Percentiles rank a stretch among this genome's conserved stretches.
Conservation (phyloP, 257 asterid species). For the Capsicum baccatum region DNA sequence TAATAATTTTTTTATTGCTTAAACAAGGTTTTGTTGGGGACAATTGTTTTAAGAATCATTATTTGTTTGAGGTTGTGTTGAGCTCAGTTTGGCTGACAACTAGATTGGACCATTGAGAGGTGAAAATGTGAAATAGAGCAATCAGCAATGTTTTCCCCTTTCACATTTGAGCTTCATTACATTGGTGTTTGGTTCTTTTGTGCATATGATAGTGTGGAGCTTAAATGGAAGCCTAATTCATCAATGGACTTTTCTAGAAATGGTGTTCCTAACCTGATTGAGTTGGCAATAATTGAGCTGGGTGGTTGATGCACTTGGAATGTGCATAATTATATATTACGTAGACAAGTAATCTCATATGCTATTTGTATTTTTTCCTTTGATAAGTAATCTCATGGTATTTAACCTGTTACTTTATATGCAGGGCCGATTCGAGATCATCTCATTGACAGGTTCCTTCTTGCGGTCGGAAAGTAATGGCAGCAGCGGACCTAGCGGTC, state of each 20-base stretch:
- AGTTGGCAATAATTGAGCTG: background rate
- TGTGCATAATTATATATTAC: background rate
- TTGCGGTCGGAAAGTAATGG: conserved; percentile 62
- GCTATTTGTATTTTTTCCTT: background rate
- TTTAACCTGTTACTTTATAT: conserved; percentile 1
- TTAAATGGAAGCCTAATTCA: background rate
- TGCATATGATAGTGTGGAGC: conserved; percentile 18
- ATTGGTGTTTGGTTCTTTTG: conserved; percentile 3
- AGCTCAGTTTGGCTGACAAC: background rate
- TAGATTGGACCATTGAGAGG: background rate
- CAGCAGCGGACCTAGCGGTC: conserved; percentile 52
- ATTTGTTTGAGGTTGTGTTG: background rate
- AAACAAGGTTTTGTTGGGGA: background rate
- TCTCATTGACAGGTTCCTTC: conserved; percentile 80
- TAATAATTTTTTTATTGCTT: background rate
- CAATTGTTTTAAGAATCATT: background rate
- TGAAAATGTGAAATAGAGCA: background rate
- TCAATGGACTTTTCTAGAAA: background rate
- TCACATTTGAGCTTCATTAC: background rate
- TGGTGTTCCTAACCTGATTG: background rate
- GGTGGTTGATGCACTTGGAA: conserved; percentile 12
- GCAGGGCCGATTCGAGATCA: conserved; percentile 90
- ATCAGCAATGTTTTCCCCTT: background rate
- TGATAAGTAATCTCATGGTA: conserved; percentile 7
- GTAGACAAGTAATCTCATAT: background rate